A percentile compares a stretch with the other conserved stretches of the same genome.
Conservation (phyloP, 768 basidiomycete species). For the Pleurotus giganteus region DNA sequence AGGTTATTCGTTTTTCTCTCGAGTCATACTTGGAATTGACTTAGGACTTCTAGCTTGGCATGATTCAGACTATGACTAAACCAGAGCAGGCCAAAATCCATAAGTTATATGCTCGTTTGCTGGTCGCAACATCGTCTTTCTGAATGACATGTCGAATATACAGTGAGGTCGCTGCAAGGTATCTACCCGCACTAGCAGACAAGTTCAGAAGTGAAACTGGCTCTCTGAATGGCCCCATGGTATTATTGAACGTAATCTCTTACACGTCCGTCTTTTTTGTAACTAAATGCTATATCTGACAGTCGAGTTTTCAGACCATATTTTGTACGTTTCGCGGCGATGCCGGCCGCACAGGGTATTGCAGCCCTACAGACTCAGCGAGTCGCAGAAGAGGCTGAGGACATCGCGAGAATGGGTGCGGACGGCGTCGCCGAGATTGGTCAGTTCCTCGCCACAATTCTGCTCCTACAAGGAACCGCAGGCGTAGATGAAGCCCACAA, state of each 20-base stretch:
- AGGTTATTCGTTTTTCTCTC: constrained; percentile 13
- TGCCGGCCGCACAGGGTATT: constrained; percentile 27
- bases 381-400: constrained; percentile 22
- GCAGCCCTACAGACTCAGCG: constrained; percentile 35
- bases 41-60: constrained; percentile 23
- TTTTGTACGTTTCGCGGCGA: constrained; percentile 36
- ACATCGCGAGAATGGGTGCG: constrained; percentile 17
- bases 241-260: constrained; percentile 31
- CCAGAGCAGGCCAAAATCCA: constrained; percentile 18
- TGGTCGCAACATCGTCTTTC: too few species aligned
- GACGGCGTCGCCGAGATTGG: constrained; percentile 32
- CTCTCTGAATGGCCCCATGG: constrained; percentile 21
- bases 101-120: constrained; percentile 13
- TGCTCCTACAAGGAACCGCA: constrained; percentile 34
- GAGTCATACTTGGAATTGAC: not conserved
- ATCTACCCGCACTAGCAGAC: constrained; percentile 30
- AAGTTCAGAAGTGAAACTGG: constrained; percentile 24
- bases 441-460: constrained; percentile 38
- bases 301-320: constrained; percentile 35
- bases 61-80: constrained; percentile 23
- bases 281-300: not conserved
- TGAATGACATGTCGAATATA: not conserved
- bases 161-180: constrained; percentile 36
- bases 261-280: constrained; percentile 27
- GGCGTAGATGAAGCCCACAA: constrained; percentile 30